phyloP scores from a whole-genome alignment of 2,329 filamentous ascomycete genomes.

The Rutstroemia sp. region DNA sequence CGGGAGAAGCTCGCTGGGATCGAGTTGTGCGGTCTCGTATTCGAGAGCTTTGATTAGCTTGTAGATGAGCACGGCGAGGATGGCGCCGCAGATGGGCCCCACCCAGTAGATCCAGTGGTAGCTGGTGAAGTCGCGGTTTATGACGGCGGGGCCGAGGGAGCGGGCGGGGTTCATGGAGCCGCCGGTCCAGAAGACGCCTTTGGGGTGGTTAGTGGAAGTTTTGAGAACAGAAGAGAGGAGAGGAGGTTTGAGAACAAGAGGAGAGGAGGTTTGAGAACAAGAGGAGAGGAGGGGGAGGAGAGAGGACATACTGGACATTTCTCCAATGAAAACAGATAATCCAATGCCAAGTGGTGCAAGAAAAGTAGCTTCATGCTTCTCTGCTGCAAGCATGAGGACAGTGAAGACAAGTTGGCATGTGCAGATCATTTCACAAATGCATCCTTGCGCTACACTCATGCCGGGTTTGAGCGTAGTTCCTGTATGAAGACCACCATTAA shows the following conservation, averaged over 20 bases:
- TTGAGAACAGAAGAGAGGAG: not conserved
- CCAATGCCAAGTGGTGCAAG: constrained; percentile 42
- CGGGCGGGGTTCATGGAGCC: constrained; percentile 41
- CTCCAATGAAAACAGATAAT: constrained; percentile 37
- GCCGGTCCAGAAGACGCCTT: constrained; percentile 40
- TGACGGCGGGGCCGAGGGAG: constrained; percentile 39
- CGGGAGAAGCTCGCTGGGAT: not conserved
- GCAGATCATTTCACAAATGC: constrained; percentile 43
- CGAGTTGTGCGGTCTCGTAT: constrained; percentile 35
- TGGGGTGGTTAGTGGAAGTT: not conserved
- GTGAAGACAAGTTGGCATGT: constrained; percentile 42
- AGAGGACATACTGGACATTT: constrained; percentile 28
- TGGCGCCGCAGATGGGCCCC: constrained; percentile 42
- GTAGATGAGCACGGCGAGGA: constrained; percentile 44
- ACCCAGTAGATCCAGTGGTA: constrained; percentile 44
- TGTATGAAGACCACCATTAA: constrained; percentile 37
- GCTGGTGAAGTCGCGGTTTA: constrained; percentile 33
- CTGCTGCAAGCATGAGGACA: constrained; percentile 45
- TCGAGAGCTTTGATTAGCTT: constrained; percentile 43
- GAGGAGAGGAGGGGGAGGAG: too few species aligned
- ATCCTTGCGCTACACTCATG: constrained; percentile 37
- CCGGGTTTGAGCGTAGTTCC: constrained; percentile 35
- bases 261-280: too few species aligned
- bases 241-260: too few species aligned
- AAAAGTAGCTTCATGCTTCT: constrained; percentile 41